Evolutionary conservation across 352 stramenopile genomes (phyloP).

Genomic region (Phytophthora nicotianae): DNA sequence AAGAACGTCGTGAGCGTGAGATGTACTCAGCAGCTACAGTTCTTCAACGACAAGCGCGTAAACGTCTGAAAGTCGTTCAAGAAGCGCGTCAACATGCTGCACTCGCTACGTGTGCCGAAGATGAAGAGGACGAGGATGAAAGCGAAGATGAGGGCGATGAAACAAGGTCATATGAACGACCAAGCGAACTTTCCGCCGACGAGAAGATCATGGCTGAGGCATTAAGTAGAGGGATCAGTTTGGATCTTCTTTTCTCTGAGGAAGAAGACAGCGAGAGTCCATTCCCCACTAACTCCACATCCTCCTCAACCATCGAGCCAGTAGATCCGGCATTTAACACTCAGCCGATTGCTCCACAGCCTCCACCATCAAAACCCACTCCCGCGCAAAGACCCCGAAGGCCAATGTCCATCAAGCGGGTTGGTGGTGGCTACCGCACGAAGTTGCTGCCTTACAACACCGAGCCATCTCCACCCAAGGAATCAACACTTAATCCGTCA

Average conservation of each 20-base stretch:
- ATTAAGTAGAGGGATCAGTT: slow-evolving; percentile 46
- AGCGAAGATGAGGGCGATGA: slow-evolving; percentile 9
- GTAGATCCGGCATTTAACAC: slow-evolving; percentile 9
- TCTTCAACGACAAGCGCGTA: slow-evolving; percentile 56
- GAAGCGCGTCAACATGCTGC: slow-evolving; percentile 21
- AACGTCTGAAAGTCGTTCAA: slow-evolving; percentile 26
- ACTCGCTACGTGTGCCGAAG: slow-evolving; percentile 23
- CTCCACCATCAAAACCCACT: slow-evolving; percentile 14
- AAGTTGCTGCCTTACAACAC: slow-evolving; percentile 25
- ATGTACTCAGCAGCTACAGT: slow-evolving; percentile 46
- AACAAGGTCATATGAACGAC: background rate
- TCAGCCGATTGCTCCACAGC: slow-evolving; percentile 15
- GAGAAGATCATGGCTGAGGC: slow-evolving; percentile 24
- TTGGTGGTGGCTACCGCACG: slow-evolving; percentile 63
- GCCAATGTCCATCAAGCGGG: slow-evolving; percentile 49
- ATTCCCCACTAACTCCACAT: slow-evolving; percentile 14
- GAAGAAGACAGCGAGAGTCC: slow-evolving; percentile 30
- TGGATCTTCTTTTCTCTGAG: slow-evolving; percentile 68
- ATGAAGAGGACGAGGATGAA: slow-evolving; percentile 24
- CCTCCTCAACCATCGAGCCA: slow-evolving; percentile 12
- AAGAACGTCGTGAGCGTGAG: slow-evolving; percentile 34
- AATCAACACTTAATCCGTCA: background rate
- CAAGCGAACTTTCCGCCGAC: background rate
- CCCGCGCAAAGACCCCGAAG: slow-evolving; percentile 7
- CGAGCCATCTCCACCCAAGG: slow-evolving; percentile 10